phyloP scores from a whole-genome alignment of 2,329 filamentous ascomycete species.

The Delphinella strobiligena region DNA sequence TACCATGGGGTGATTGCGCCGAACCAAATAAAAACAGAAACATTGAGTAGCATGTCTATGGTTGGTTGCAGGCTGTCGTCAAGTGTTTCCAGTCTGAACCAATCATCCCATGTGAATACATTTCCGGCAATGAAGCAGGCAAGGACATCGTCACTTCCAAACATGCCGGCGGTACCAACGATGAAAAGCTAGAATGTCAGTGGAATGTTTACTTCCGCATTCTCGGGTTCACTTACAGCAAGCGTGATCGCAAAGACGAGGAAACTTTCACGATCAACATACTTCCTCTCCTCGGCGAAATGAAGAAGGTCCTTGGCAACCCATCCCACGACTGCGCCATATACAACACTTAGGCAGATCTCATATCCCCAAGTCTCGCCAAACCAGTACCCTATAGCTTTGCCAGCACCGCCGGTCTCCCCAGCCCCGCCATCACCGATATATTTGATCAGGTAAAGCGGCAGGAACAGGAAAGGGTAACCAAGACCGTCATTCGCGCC shows the following conservation, averaged over 20 bases:
- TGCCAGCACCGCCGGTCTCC: conserved; percentile 45
- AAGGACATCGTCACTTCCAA: conserved; percentile 80
- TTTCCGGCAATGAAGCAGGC: conserved; percentile 91
- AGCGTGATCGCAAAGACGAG: conserved; percentile 76
- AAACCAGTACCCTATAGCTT: conserved; percentile 71
- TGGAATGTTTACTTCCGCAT: not conserved
- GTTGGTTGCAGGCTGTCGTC: conserved; percentile 92
- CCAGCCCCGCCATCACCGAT: conserved; percentile 45
- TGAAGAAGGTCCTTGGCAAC: conserved; percentile 70
- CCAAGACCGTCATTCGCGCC: conserved; percentile 83
- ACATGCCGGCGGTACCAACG: conserved; percentile 72
- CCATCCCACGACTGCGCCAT: conserved; percentile 69
- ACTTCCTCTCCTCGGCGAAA: conserved; percentile 69
- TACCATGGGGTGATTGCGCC: conserved; percentile 76
- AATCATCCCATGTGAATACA: conserved; percentile 84
- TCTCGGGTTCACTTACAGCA: conserved; percentile 39
- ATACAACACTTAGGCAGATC: conserved; percentile 65
- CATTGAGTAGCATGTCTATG: conserved; percentile 87
- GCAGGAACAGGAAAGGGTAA: conserved; percentile 79
- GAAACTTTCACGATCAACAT: conserved; percentile 78
- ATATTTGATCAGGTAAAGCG: conserved; percentile 73
- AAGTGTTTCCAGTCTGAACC: conserved; percentile 79
- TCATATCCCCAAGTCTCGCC: conserved; percentile 76
- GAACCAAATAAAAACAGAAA: conserved; percentile 82
- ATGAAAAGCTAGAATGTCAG: conserved; percentile 53